Evolutionary conservation across 78 protist genomes (phyloP), one percentile per base, ranked within the genome.

Genomic region (Dictyostelium firmibasis): DNA sequence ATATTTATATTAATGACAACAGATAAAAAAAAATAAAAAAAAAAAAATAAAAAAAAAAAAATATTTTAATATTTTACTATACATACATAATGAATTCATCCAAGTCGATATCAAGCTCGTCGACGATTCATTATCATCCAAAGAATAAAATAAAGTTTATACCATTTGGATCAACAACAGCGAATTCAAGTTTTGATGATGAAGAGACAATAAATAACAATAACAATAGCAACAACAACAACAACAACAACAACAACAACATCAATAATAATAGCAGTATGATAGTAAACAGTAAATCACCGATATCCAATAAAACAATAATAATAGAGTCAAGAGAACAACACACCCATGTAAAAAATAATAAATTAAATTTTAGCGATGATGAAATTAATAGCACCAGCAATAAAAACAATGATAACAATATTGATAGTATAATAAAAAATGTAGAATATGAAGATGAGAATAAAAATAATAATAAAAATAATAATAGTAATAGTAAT

Each of bases 401-500:
- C 43, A 74, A 31, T 36, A 74, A 72, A 23, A 72, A 38, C 4
- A 38, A 38, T 4, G 4, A 38, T 33, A 72, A 74, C 2, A 31
- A 74, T 76, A 36, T 20, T 38, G 20, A 38, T 9, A 38, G 13
- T 76, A 76, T 8, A 20, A 27, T n/a, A 7, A 77, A 9, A 25
- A 38, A 41, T 43, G 60, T 41, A 77, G 41, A 77, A 77, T 43
- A 33, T 72, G 83, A 77, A 41, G 83, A 77, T 8, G 83, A 77
- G 23, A 4, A 74, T 35, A 57, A 78, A 4, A 57, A 78, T 1
- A 2, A 75, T 38, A 20, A 75, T 35, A 38, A 35, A 25, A 1
- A 75, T 25, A 9, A 25, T 35, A 35, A 18, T 29, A 31, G 20
- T 41, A 2, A 35, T n/a, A n/a, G 4, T n/a, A 43, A n/a, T 35